Base-by-base conservation (phyloP, 371 early-diverging fungal species). In the Saksenaea oblongispora region DNA sequence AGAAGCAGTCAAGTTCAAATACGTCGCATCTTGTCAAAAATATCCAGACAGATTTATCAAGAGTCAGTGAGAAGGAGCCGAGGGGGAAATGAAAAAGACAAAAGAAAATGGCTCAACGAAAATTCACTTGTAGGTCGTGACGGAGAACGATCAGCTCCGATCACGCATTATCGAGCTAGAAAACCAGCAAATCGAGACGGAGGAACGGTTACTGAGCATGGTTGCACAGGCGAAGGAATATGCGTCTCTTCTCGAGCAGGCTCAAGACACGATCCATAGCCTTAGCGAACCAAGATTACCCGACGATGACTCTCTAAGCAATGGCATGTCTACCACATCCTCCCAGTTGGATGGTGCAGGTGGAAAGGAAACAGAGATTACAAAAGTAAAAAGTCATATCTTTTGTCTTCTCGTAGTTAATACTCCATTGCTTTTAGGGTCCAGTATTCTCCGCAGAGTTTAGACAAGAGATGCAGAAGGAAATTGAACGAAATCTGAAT, bases 201-300 rank as follows among this genome's bases (percentile, higher is more conserved):
- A 88, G 54, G 84, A 84, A 34, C 80, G 82, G 59, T 69, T 88
- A 17, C 75, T 83, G 22, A 77, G 80, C 34, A 85, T 88, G 84
- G 85, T 87, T 36, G 81, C 83, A 36, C 85, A 86, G 59, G 86
- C 89, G 11, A 77, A 85, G 58, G 86, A 88, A 65, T 88, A 88
- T 70, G 86, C 89, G 8, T 65, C 78, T 15, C 54, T 86, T 47
- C 76, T 88, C 18, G 86, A 88, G 59, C 84, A 87, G 60, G 89
- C 89, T 2, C 89, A 88, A 62, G 85, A 87, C 67, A 87, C 86
- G 10, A 88, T 88, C 53, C 86, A 88, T 39, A 70, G 69, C 26
- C 59, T 84, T 37, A 78, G 82, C 41, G 84, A 84, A 42, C 78
- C 80, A 8, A 73, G 81, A 18, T 44, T 80, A 39, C 63, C 67